These are phyloP conservation scores for Ambrosiella beaveri DNA, from an alignment of 2,329 filamentous ascomycete species.

Conservation along the genomic window DNA sequence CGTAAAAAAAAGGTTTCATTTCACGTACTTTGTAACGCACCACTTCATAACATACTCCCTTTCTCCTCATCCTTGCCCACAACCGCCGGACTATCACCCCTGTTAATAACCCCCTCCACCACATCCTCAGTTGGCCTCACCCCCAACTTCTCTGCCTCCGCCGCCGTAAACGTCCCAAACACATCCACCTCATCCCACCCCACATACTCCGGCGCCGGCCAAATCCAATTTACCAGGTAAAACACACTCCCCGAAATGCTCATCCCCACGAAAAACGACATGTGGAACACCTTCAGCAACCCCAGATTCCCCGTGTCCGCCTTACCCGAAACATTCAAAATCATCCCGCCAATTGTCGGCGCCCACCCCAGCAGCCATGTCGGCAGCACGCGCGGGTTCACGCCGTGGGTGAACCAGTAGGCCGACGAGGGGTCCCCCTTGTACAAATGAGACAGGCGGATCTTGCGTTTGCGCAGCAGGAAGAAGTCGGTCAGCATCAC, in stretches of 20 bases:
- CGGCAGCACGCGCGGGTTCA: constrained; percentile 22
- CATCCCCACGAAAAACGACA: constrained; percentile 14
- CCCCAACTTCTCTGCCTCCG: constrained; percentile 25
- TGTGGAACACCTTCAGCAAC: constrained; percentile 11
- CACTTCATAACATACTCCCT: neutral
- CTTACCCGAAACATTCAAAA: constrained; percentile 14
- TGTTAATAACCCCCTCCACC: neutral
- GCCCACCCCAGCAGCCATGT: constrained; percentile 20
- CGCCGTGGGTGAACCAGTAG: constrained; percentile 23
- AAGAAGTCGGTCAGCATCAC: constrained; percentile 20
- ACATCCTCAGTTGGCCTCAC: constrained; percentile 18
- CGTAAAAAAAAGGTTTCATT: no score
- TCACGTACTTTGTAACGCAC: neutral
- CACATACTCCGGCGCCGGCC: constrained; percentile 23
- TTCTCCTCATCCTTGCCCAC: constrained; percentile 4
- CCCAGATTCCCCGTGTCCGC: constrained; percentile 11
- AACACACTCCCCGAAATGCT: constrained; percentile 14
- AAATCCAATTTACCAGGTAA: constrained; percentile 20
- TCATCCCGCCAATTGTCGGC: constrained; percentile 18
- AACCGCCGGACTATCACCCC: neutral
- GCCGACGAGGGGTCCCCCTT: constrained; percentile 19
- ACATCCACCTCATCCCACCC: constrained; percentile 27
- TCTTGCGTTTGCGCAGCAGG: constrained; percentile 19
- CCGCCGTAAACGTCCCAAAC: constrained; percentile 27
- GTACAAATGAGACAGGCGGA: constrained; percentile 24